Evolutionary conservation across 352 stramenopile genomes (phyloP).

Genomic region (Poterioochromonas sp.): DNA sequence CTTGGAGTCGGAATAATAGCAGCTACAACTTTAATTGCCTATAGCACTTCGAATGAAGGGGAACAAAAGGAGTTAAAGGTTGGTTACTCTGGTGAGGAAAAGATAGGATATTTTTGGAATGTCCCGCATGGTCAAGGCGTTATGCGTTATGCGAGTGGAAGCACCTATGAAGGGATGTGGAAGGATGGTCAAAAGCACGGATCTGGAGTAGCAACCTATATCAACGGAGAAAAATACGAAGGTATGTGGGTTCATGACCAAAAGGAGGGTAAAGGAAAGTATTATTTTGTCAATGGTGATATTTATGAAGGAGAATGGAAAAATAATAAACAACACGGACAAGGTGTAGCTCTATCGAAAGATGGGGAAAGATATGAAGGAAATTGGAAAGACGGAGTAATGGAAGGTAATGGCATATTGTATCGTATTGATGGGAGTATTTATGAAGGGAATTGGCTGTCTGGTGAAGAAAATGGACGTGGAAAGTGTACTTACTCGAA

Average conservation of each 20-base stretch:
- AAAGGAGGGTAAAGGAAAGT: slow-evolving; percentile 51
- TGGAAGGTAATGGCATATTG: slow-evolving; percentile 57
- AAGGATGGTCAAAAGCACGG: slow-evolving; percentile 57
- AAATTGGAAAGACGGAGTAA: too few species aligned
- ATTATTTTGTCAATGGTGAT: slow-evolving; percentile 29
- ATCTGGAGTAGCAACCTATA: slow-evolving; percentile 43
- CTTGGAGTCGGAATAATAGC: too few species aligned
- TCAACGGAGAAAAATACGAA: background rate
- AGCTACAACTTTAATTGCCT: too few species aligned
- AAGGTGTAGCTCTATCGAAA: too few species aligned
- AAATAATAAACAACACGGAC: slow-evolving; percentile 52
- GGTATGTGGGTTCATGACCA: background rate
- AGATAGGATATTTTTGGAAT: slow-evolving; percentile 45
- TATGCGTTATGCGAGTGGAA: slow-evolving; percentile 55
- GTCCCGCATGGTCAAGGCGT: slow-evolving; percentile 58
- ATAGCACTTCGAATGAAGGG: too few species aligned
- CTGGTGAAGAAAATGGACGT: too few species aligned
- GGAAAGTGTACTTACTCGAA: too few species aligned
- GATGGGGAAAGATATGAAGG: background rate
- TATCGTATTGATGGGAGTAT: too few species aligned
- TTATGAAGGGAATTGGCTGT: too few species aligned
- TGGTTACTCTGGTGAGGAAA: too few species aligned
- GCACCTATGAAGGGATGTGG: slow-evolving; percentile 62
- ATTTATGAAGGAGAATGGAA: slow-evolving; percentile 61
- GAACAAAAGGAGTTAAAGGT: too few species aligned